Conservation (phyloP, 2,329 filamentous ascomycete genomes). For the Venturia asperata region DNA sequence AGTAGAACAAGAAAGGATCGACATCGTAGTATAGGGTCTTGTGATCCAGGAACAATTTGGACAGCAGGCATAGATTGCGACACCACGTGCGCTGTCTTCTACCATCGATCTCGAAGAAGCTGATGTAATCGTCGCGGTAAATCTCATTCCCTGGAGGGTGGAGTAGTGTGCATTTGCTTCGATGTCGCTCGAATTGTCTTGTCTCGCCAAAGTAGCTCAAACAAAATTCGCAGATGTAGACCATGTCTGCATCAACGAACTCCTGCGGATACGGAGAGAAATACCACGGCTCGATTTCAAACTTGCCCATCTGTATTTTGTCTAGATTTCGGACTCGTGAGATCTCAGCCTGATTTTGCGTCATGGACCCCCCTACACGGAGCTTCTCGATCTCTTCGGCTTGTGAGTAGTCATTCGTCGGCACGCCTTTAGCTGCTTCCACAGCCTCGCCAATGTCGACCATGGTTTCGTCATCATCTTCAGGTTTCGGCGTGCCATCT, state of each 20-base stretch:
- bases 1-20: slow-evolving; percentile 98
- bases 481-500: slow-evolving; percentile 43
- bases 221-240: slow-evolving; percentile 97
- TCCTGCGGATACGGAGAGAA: slow-evolving; percentile 93
- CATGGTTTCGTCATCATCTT: slow-evolving; percentile 46
- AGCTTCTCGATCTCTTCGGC: slow-evolving; percentile 96
- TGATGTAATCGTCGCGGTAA: slow-evolving; percentile 87
- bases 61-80: slow-evolving; percentile 86
- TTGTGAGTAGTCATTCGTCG: slow-evolving; percentile 56
- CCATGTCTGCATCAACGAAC: slow-evolving; percentile 80
- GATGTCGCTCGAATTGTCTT: slow-evolving; percentile 77
- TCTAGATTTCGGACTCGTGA: slow-evolving; percentile 92
- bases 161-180: slow-evolving; percentile 79
- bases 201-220: slow-evolving; percentile 80
- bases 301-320: slow-evolving; percentile 86
- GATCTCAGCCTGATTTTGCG: slow-evolving; percentile 94
- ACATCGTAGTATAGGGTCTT: slow-evolving; percentile 99
- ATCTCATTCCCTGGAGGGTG: slow-evolving; percentile 98
- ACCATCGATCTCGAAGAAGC: slow-evolving; percentile 96
- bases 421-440: slow-evolving; percentile 47
- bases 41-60: slow-evolving; percentile 94
- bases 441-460: slow-evolving; percentile 47
- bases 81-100: slow-evolving; percentile 92
- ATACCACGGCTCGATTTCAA: slow-evolving; percentile 95
- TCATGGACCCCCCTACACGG: slow-evolving; percentile 93